Evolutionary conservation across 495 filamentous ascomycete genomes (phyloP).

Genomic region (Hypoxylon perforatum): DNA sequence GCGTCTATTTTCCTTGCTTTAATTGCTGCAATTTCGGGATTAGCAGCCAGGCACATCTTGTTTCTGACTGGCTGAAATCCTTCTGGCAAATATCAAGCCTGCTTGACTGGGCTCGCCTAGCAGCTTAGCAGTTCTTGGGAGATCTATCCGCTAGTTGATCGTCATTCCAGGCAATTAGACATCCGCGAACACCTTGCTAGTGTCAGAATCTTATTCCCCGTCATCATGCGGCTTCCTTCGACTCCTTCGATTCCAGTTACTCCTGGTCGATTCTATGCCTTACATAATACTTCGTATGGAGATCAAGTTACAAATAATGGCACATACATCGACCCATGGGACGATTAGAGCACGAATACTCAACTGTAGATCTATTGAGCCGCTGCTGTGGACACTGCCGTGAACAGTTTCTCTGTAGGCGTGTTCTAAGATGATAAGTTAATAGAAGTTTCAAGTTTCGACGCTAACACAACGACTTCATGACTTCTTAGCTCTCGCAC

Average conservation of each 20-base stretch:
- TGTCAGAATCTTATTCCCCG: neutral
- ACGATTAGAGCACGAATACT: neutral
- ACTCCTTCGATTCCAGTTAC: slow-evolving; percentile 6
- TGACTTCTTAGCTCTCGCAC: neutral
- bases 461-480: neutral
- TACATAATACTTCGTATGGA: neutral
- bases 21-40: slow-evolving; percentile 44
- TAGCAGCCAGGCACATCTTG: slow-evolving; percentile 20
- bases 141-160: slow-evolving; percentile 37
- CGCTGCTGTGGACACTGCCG: neutral
- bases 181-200: slow-evolving; percentile 9
- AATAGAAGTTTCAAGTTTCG: neutral
- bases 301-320: neutral
- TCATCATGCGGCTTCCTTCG: no score
- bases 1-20: slow-evolving; percentile 39
- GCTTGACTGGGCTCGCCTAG: slow-evolving; percentile 31
- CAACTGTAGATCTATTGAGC: neutral
- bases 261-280: slow-evolving; percentile 7
- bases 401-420: neutral
- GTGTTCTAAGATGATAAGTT: neutral
- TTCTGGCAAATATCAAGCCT: slow-evolving; percentile 19
- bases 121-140: neutral
- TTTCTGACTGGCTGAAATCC: slow-evolving; percentile 34
- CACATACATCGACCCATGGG: neutral
- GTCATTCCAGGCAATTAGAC: slow-evolving; percentile 33